Evolutionary conservation across 371 early-diverging fungal species (phyloP), one percentile per base, ranked within the genome.

Genomic region (Globomyces sp.): DNA sequence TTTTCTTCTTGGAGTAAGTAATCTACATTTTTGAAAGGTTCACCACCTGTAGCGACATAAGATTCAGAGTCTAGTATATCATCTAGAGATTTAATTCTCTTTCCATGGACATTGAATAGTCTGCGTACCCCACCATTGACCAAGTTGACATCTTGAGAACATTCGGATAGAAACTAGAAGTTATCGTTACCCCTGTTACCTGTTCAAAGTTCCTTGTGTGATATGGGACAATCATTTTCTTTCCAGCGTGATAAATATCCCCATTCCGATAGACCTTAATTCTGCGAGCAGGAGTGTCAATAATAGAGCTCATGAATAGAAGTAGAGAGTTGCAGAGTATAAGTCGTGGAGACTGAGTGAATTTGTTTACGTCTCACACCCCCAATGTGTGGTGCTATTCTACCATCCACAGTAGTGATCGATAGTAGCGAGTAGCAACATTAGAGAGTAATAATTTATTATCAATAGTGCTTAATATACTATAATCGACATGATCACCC

Each of bases 141-240:
- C 41, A 81, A 71, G n/a, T 68, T 47, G n/a, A 79, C 44, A 57
- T 79, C 78, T 10, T 68, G 47, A 10, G 76, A 71, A 3, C 71
- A 59, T 10, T 55, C 47, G 51, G 51, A 55, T 3, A 81, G 71
- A 55, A 80, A 78, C 81, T 80, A 53, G 13, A n/a, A 8, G 13
- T 11, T 13, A 13, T 11, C 24, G 41, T 44, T 3, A 6, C 45
- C 41, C 8, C 41, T 49, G 11, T 66, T 61, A 73, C 77, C 71
- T 78, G 78, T 66, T 81, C 78, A 48, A 62, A 81, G 63, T 78
- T 79, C n/a, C 75, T 69, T 65, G 59, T 74, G 13, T 76, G 67
- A 4, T 74, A 24, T 1, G 71, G 36, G n/a, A 79, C 66, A 4
- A 81, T 73, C 1, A 78, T 55, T 45, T 67, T 65, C 52, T 75